Evolutionary conservation across 2,329 filamentous ascomycete species (phyloP), one percentile per base, ranked within the genome.

Genomic region (Sporothrix pseudoabietina): DNA sequence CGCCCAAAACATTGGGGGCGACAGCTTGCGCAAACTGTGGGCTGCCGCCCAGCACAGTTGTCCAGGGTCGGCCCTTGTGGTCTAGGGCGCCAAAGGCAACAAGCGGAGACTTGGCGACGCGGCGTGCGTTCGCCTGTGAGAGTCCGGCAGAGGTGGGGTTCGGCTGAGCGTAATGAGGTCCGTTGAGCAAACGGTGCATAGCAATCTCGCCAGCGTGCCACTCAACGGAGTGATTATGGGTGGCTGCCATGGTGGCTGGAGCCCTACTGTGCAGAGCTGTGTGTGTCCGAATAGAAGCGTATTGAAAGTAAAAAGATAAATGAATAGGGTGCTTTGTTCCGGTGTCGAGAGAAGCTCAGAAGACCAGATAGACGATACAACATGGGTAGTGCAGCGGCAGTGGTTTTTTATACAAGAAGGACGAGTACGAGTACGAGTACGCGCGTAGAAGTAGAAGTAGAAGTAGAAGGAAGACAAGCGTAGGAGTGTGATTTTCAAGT

Each of bases 21-120:
- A 94, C 82, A 0, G 88, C 86, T 66, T 86, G 84, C 0, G 89
- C 88, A 76, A 95, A 92, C 0, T 91, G 92, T 0, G 86, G 81
- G 73, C 90, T 84, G 19, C 93, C 93, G n/a, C 92, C 92, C 89
- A 91, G 92, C 8, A 97, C 75, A 0, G 91, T 91, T 19, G 91
- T 91, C 93, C 93, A 97, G 1, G 92, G 92, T 26, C 88, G 83
- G 1, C 87, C 86, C 26, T 89, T 78, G 10, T n/a, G 22, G 78
- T 96, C 93, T 1, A 94, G 81, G 0, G 92, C 88, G 0, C 93
- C 93, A 22, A 97, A 82, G 0, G 92, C 92, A 16, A 96, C 83
- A 8, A 96, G 84, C 0, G 92, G 89, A 0, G 89, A 90, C 19
- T 82, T 82, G 69, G 86, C 84, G 3, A 94, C 84, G 75, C 92